phyloP scores from a whole-genome alignment of 2,329 filamentous ascomycete genomes.

The Pseudogymnoascus pannorum region DNA sequence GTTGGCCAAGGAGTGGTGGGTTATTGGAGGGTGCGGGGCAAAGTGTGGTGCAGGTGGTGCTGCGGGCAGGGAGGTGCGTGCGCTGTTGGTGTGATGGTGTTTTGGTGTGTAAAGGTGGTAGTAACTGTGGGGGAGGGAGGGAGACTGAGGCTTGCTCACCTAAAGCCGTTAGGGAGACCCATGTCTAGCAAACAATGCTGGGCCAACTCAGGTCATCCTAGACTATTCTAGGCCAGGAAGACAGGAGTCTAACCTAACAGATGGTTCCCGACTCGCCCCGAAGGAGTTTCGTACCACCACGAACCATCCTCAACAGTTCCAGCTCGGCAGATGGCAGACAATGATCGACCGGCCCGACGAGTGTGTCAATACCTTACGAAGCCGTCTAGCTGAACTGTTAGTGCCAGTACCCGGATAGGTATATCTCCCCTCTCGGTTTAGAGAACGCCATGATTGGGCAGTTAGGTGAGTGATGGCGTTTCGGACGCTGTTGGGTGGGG shows the following conservation, averaged over 20 bases:
- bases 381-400: background rate
- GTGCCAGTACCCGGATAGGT: background rate
- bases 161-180: background rate
- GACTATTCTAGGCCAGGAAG: too few relatives aligned
- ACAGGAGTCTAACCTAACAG: background rate
- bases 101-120: background rate
- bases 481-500: background rate
- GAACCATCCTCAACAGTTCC: background rate
- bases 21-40: background rate
- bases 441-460: background rate
- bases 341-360: background rate
- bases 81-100: background rate
- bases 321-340: background rate
- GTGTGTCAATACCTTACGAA: background rate
- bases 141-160: background rate
- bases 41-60: background rate
- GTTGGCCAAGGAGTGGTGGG: background rate
- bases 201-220: background rate
- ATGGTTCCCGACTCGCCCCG: background rate
- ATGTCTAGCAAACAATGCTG: background rate
- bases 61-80: background rate
- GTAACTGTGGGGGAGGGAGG: too few relatives aligned
- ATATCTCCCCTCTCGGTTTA: background rate
- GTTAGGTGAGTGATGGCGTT: background rate
- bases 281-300: background rate